Base-by-base conservation (phyloP, 2,329 filamentous ascomycete species). In the Tolypocladium nubicola region DNA sequence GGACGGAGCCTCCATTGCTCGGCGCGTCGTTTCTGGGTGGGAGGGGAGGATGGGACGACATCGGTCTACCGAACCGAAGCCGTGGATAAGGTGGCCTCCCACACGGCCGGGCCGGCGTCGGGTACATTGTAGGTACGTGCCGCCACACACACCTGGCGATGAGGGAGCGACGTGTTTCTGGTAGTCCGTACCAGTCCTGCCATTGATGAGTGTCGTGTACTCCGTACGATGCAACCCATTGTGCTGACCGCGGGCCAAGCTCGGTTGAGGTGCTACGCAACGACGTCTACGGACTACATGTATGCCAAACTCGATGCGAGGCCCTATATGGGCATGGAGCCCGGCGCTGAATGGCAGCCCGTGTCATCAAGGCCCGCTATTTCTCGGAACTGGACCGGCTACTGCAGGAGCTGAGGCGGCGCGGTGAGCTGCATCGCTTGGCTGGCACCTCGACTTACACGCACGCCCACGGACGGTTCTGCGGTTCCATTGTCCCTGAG, bases 371-470 rank as follows among this genome's bases (percentile, higher is more conserved):
- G 47, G 30, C 30, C 47, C 47, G 47, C 47, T 50, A 4, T 35
- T n/a, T 19, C 47, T 50, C 30, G 47, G 14, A 21, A 7, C 8
- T 7, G 54, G 33, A 13, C 13, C 37, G 21, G 14, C 21, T 33
- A 41, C 40, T 52, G 52, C 55, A 59, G 52, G 43, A 57, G 55
- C 54, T 55, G 57, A 57, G 54, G 54, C 57, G 38, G 55, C 45
- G 55, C 50, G 50, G 54, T 30, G 40, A 59, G 38, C 33, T 45
- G 45, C 57, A 56, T 50, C 41, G 23, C 30, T 33, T 33, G 30
- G 30, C 30, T 33, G 30, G 30, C 30, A 33, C 8, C 7, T 49
- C 45, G 45, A 49, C 45, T 49, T 49, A 49, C 45, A 49, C 45
- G 45, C 45, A 49, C 30, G 5, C 45, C 45, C 45, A 7, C 45